Evolutionary conservation across 129 eudicot species (phyloP).

Genomic region (Cynara cardunculus): DNA sequence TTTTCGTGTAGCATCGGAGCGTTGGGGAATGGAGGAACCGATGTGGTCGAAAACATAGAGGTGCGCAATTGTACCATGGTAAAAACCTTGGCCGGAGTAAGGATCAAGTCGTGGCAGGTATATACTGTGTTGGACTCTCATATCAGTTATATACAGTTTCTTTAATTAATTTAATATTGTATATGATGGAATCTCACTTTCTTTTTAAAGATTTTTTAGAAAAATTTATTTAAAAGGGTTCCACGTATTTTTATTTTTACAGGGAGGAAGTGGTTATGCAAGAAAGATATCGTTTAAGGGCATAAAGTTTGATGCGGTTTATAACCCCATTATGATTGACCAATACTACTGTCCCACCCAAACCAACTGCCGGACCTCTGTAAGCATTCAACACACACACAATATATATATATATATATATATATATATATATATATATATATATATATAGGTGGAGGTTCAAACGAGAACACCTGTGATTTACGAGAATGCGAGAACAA

Average conservation of each 20-base stretch:
- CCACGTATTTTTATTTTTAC: neutral
- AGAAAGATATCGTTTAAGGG: slow-evolving; percentile 55
- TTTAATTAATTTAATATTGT: neutral
- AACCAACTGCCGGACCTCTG: slow-evolving; percentile 35
- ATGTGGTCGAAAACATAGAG: slow-evolving; percentile 56
- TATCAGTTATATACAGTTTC: neutral
- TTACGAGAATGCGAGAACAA: too few species aligned
- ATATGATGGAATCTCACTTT: neutral
- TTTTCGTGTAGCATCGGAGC: slow-evolving; percentile 53
- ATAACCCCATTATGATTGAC: slow-evolving; percentile 62
- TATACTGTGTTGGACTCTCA: neutral
- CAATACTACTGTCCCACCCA: slow-evolving; percentile 60
- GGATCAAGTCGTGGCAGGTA: slow-evolving; percentile 66
- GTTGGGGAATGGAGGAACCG: slow-evolving; percentile 51
- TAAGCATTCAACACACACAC: slow-evolving; percentile 11
- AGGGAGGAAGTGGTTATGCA: slow-evolving; percentile 73
- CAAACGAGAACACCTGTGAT: too few species aligned
- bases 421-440: too few species aligned
- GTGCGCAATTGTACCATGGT: slow-evolving; percentile 53
- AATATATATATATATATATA: too few species aligned
- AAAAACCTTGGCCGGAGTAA: slow-evolving; percentile 56
- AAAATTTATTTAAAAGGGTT: neutral
- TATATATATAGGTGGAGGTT: too few species aligned
- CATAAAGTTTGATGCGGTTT: slow-evolving; percentile 46
- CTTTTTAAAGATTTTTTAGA: too few species aligned